Base-by-base conservation (phyloP, 192 early-diverging fungal species). In the Mortierella hygrophila region DNA sequence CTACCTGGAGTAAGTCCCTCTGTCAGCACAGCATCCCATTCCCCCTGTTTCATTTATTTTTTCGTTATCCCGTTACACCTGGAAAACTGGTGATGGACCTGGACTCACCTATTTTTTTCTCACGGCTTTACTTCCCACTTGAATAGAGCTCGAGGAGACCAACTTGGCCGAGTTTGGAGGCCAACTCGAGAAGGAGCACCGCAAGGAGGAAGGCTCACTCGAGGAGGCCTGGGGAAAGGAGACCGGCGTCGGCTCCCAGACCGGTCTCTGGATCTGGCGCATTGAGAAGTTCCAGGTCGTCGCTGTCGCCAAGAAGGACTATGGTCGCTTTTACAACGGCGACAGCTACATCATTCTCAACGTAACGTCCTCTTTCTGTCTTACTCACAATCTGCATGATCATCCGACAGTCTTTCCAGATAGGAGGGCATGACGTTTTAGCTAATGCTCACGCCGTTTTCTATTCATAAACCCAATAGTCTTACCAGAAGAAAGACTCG, bases 311-410 rank as follows among this genome's bases (percentile, higher is more conserved):
- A 90, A 91, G 77, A 87, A 90, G 42, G 78, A 92, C 20, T 94
- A 92, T 70, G 96, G 96, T 4, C 72, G 78, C n/a, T 97, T 97
- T 78, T 96, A 94, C 83, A 88, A 89, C 89, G 93, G 94, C 8
- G 95, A 96, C 63, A 94, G 94, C 70, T 96, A 96, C 75, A 93
- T 97, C 85, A 81, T 96, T 35, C 84, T 97, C 49, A 91, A 95
- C 72, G 95, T 94, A 88, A 81, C 26, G 18, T 47, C 18, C 20
- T 71, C 11, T 76, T 16, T 68, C 18, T 46, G 9, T 41, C 18
- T 13, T 55, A 21, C 32, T 29, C 21, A 26, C 47, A 38, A 32
- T 65, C 11, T 29, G 23, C 60, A 8, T 15, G 15, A 52, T 7
- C 47, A 2, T 60, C 6, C 29, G 29, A 65, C 29, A 29, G 4